Evolutionary conservation across 2,329 filamentous ascomycete species (phyloP).

Genomic region (Colletotrichum shisoi): DNA sequence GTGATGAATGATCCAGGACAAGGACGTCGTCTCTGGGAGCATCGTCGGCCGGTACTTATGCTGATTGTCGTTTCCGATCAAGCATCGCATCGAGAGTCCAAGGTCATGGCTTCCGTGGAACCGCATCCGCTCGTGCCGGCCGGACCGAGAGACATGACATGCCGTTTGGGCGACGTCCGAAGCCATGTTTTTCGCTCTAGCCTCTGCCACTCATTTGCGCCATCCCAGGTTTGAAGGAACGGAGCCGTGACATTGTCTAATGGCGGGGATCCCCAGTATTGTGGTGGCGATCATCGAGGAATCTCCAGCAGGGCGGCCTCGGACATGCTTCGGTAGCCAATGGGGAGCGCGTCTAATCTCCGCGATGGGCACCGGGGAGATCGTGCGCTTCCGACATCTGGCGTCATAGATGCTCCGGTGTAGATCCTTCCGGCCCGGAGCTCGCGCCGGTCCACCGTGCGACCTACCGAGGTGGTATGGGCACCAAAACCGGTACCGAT

Average conservation of each 20-base stretch:
- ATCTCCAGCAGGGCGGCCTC: conserved; percentile 13
- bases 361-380: conserved; percentile 9
- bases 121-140: not conserved
- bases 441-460: not conserved
- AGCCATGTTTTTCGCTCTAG: not conserved
- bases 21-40: not conserved
- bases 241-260: conserved; percentile 17
- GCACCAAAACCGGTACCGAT: too few species aligned
- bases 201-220: too few species aligned
- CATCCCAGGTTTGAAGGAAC: conserved; percentile 8
- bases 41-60: not conserved
- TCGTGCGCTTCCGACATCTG: conserved; percentile 8
- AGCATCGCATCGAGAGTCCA: not conserved
- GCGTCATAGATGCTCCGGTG: conserved; percentile 26
- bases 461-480: too few species aligned
- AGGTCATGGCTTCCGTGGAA: not conserved
- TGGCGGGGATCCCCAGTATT: conserved; percentile 11
- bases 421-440: not conserved
- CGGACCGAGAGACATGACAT: conserved; percentile 15
- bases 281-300: not conserved
- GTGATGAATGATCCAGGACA: not conserved
- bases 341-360: conserved; percentile 6
- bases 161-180: conserved; percentile 1
- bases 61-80: not conserved
- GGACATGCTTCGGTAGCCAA: not conserved